Conservation (phyloP, 495 filamentous ascomycete species). For the Melanomma pulvis-pyrius region DNA sequence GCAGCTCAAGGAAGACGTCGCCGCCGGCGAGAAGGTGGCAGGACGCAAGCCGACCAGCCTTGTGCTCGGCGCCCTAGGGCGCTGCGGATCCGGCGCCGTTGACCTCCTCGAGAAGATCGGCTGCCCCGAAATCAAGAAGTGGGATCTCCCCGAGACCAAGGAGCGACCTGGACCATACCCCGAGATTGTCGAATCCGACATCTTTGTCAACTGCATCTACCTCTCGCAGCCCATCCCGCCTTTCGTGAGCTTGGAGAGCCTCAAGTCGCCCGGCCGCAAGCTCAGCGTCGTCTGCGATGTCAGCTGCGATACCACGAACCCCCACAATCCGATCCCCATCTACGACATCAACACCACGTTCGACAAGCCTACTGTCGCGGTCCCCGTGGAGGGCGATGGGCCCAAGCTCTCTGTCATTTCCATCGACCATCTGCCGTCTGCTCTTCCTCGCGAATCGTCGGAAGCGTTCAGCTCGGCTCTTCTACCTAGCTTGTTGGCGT, state of each 20-base stretch:
- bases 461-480: constrained; percentile 84
- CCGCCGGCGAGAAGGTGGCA: constrained; percentile 58
- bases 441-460: constrained; percentile 82
- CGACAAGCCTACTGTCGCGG: constrained; percentile 54
- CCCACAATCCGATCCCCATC: constrained; percentile 65
- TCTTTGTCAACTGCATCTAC: constrained; percentile 73
- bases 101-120: constrained; percentile 77
- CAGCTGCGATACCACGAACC: constrained; percentile 60
- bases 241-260: constrained; percentile 72
- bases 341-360: constrained; percentile 54
- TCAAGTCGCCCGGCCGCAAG: constrained; percentile 68
- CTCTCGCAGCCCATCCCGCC: constrained; percentile 68
- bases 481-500: constrained; percentile 73
- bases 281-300: constrained; percentile 90
- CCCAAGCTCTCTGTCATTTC: constrained; percentile 41
- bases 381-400: constrained; percentile 22
- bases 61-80: constrained; percentile 72
- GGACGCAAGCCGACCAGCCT: constrained; percentile 57
- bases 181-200: constrained; percentile 77
- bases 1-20: constrained; percentile 70
- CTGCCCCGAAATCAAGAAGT: constrained; percentile 76
- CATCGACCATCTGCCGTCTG: constrained; percentile 88
- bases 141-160: constrained; percentile 91
- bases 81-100: constrained; percentile 85
- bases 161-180: constrained; percentile 78